Conservation (phyloP, 345 rosid species). For the Raphanus raphanistrum region DNA sequence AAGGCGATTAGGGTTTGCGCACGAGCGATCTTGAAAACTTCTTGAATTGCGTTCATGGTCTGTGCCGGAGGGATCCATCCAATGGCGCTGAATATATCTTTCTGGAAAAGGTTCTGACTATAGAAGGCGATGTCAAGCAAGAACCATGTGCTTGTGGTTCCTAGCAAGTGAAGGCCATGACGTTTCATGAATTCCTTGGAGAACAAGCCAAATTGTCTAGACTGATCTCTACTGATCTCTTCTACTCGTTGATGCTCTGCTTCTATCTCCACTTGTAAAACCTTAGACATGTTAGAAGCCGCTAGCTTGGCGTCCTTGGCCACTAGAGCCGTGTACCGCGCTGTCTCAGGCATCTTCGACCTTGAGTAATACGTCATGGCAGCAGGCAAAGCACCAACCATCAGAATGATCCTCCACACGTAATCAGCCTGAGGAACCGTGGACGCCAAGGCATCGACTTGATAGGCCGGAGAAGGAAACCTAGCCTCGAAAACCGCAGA, state of each 20-base stretch:
- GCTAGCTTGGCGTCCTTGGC: constrained; percentile 76
- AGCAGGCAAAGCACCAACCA: constrained; percentile 86
- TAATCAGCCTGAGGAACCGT: constrained; percentile 73
- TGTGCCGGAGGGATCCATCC: constrained; percentile 82
- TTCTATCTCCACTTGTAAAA: constrained; percentile 67
- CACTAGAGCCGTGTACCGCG: constrained; percentile 85
- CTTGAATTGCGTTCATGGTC: constrained; percentile 78
- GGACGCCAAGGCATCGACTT: constrained; percentile 46
- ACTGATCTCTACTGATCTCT: constrained; percentile 10
- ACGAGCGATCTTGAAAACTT: constrained; percentile 70
- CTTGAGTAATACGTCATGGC: constrained; percentile 78
- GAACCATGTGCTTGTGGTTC: constrained; percentile 84
- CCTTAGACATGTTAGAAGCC: constrained; percentile 80
- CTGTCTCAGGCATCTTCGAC: constrained; percentile 89
- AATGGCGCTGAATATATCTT: constrained; percentile 79
- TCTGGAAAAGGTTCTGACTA: constrained; percentile 84
- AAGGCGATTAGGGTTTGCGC: constrained; percentile 87
- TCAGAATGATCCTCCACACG: constrained; percentile 75
- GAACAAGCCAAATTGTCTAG: constrained; percentile 60
- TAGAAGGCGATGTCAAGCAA: constrained; percentile 81
- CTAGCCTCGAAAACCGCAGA: constrained; percentile 50
- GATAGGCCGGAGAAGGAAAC: constrained; percentile 57
- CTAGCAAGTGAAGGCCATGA: constrained; percentile 82
- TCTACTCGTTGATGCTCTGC: constrained; percentile 52
- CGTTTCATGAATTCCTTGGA: constrained; percentile 54